These are phyloP conservation scores for Ganoderma boninense DNA, from an alignment of 1,284 basidiomycete species.

Conservation along the genomic window DNA sequence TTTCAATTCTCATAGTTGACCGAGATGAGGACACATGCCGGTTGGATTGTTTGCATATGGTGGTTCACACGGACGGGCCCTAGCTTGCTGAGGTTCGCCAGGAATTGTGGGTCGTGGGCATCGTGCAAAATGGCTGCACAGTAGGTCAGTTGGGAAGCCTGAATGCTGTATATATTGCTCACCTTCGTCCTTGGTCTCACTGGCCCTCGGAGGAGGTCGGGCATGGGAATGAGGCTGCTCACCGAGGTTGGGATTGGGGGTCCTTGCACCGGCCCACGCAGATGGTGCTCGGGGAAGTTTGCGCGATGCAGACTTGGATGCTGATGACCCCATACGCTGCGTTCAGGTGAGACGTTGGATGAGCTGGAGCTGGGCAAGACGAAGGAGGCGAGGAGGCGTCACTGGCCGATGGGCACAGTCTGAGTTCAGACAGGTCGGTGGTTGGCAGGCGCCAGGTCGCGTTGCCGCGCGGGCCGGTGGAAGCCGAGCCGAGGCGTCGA, in stretches of 20 bases:
- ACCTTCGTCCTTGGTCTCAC: constrained; percentile 65
- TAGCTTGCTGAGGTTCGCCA: constrained; percentile 73
- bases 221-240: constrained; percentile 30
- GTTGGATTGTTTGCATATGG: constrained; percentile 61
- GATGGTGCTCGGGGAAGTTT: constrained; percentile 66
- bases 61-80: constrained; percentile 81
- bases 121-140: constrained; percentile 70
- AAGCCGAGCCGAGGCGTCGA: neutral
- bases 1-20: neutral
- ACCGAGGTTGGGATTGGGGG: constrained; percentile 42
- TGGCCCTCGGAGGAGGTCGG: constrained; percentile 45
- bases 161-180: constrained; percentile 46
- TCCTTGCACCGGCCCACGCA: constrained; percentile 62
- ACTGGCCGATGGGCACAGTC: neutral
- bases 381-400: neutral
- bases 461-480: neutral
- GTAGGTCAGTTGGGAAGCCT: neutral
- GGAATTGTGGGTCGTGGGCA: constrained; percentile 78
- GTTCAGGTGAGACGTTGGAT: neutral
- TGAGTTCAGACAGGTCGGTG: too few relatives aligned
- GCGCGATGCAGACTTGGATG: constrained; percentile 72
- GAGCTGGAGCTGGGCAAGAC: neutral
- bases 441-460: neutral
- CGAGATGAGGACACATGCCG: constrained; percentile 53
- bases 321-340: constrained; percentile 68